Percentiles rank a stretch among this genome's conserved stretches.
These are phyloP conservation scores for Globisporangium alternatum DNA, from an alignment of 352 stramenopile species.

Conservation along the genomic window DNA sequence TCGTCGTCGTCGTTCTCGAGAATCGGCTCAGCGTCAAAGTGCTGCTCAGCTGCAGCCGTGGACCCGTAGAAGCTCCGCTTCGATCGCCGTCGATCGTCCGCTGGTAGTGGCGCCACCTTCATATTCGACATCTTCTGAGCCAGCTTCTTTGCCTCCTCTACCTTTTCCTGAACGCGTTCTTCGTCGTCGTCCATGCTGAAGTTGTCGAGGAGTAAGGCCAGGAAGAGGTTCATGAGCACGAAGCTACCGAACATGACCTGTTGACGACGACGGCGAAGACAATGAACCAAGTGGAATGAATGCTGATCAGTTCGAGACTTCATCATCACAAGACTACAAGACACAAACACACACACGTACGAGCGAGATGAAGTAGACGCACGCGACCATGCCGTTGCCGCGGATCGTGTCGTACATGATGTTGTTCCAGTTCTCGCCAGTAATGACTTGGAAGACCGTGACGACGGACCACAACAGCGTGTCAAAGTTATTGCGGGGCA, in stretches of 20 bases:
- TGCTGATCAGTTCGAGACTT: background rate
- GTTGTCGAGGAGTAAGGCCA: conserved; percentile 90
- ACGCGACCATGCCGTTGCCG: conserved; percentile 55
- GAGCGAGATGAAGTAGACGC: conserved; percentile 87
- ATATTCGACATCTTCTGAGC: conserved; percentile 59
- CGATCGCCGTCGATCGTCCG: conserved; percentile 13
- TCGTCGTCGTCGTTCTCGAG: conserved; percentile 26
- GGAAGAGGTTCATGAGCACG: conserved; percentile 93
- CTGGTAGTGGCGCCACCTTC: conserved; percentile 37
- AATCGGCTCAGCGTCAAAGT: conserved; percentile 11
- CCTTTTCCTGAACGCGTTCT: conserved; percentile 30
- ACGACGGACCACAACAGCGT: conserved; percentile 72
- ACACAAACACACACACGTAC: conserved; percentile 24
- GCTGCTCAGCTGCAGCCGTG: background rate
- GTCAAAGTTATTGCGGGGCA: conserved; percentile 88
- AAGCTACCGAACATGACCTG: conserved; percentile 89
- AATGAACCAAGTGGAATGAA: background rate
- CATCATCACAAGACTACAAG: background rate
- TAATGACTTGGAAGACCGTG: conserved; percentile 93
- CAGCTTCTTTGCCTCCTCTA: conserved; percentile 47
- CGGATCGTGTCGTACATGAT: conserved; percentile 93
- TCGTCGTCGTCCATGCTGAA: conserved; percentile 78
- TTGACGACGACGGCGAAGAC: background rate
- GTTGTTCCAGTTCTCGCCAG: conserved; percentile 93
- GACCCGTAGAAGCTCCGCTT: conserved; percentile 22